Evolutionary conservation across 2,329 filamentous ascomycete species (phyloP), one percentile per base, ranked within the genome.

Genomic region (Paracorniculantispora psalliotae): DNA sequence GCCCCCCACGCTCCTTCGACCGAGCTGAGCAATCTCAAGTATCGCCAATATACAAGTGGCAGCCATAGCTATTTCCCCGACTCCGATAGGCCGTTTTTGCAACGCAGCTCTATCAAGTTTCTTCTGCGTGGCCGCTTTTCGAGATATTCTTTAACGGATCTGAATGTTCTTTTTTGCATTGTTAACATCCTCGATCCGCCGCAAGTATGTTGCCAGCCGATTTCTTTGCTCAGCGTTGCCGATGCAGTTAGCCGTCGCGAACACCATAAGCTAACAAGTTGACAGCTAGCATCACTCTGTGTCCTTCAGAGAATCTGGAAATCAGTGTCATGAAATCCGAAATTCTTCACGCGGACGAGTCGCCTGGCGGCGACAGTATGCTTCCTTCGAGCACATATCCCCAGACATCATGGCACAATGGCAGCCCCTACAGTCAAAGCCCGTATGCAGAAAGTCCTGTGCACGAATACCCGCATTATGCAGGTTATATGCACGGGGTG

Each of bases 381-480:
- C 26, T 55, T 3, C 39, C 25, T 21, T 12, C 59, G 10, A 28
- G 17, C 41, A 21, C 33, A 15, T 61, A 61, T 43, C 23, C 37
- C 6, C 39, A 72, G 68, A 77, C 82, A 61, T 75, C 73, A 67
- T 85, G 84, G 84, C 76, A 77, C 50, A 79, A 80, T 67, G 80
- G 86, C 67, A 79, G 75, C 63, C 72, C 85, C 15, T 89, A 90
- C 67, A 85, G 86, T 65, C 84, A 87, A 62, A 88, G 87, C 41
- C 70, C 73, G 1, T 75, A 75, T 60, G 68, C 65, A 55, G 66
- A 71, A 59, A 84, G 72, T 30, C 69, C 87, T 25, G 84, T 91
- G 74, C 79, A 85, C 43, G 88, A 90, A 65, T 91, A 90, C 68
- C 77, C 80, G 61, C 80, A 78, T 64, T 86, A 77, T 63, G 67